phyloP scores from a whole-genome alignment of 257 asterid species.

The Solanum etuberosum region DNA sequence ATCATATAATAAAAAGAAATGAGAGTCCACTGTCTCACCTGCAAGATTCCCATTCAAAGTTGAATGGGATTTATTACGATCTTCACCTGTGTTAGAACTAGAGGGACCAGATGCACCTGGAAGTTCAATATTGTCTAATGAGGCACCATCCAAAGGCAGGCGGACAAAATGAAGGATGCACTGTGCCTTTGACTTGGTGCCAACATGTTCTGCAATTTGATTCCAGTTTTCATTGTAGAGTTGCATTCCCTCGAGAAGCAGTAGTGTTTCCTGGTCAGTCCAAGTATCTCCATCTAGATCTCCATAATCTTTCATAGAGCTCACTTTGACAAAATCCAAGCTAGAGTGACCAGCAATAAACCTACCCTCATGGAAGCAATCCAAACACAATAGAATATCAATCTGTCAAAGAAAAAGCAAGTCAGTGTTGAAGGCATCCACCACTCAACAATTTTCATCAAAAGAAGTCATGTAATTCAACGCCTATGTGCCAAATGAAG shows the following conservation, averaged over 20 bases:
- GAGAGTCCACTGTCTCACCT: constrained; percentile 6
- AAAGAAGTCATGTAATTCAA: not conserved
- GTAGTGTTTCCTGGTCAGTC: constrained; percentile 83
- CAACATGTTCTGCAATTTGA: constrained; percentile 86
- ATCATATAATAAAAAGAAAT: not conserved
- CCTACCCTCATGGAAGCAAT: constrained; percentile 86
- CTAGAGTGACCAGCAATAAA: constrained; percentile 90
- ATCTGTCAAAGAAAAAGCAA: constrained; percentile 43
- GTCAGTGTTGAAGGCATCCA: constrained; percentile 8
- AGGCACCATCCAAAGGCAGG: constrained; percentile 26
- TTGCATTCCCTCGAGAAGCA: constrained; percentile 89
- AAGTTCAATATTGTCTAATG: constrained; percentile 21
- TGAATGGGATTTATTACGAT: constrained; percentile 28
- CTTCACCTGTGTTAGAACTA: constrained; percentile 21
- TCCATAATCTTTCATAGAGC: constrained; percentile 49
- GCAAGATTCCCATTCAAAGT: constrained; percentile 43
- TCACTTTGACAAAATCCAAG: constrained; percentile 70
- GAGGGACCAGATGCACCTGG: constrained; percentile 44
- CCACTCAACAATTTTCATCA: not conserved
- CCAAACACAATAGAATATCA: constrained; percentile 64
- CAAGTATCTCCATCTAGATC: constrained; percentile 78
- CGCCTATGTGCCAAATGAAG: not conserved
- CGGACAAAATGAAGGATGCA: constrained; percentile 89
- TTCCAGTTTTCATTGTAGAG: constrained; percentile 74
- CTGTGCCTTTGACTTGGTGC: constrained; percentile 87